phyloP scores from a whole-genome alignment of 2,329 filamentous ascomycete species.

The Huntiella bhutanensis region DNA sequence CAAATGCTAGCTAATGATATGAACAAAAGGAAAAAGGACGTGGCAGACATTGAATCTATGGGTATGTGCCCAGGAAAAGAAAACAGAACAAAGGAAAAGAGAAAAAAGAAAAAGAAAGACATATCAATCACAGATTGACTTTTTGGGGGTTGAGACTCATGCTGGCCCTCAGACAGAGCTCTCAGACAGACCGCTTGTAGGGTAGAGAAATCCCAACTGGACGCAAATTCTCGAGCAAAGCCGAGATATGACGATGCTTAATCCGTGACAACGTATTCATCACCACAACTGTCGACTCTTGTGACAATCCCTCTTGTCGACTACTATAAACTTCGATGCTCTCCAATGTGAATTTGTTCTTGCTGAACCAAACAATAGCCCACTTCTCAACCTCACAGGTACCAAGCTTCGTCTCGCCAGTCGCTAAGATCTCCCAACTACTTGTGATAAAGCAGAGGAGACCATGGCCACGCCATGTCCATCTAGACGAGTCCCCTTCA shows the following conservation, averaged over 20 bases:
- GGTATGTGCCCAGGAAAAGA: neutral
- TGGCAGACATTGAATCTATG: neutral
- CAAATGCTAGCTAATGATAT: neutral
- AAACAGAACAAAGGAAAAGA: constrained; percentile 3
- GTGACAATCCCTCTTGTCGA: constrained; percentile 33
- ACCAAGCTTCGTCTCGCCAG: constrained; percentile 34
- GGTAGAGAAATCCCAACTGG: constrained; percentile 33
- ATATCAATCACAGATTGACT: neutral
- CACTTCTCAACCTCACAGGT: constrained; percentile 36
- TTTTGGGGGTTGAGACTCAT: no score
- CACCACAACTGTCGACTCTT: neutral
- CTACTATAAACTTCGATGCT: constrained; percentile 64
- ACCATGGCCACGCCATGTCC: constrained; percentile 66
- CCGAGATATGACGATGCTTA: constrained; percentile 36
- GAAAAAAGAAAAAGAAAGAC: constrained; percentile 2
- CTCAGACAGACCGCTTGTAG: constrained; percentile 19
- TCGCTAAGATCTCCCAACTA: constrained; percentile 69
- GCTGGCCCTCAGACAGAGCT: no score
- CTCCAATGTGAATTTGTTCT: constrained; percentile 66
- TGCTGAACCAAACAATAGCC: constrained; percentile 70
- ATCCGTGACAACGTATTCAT: constrained; percentile 18
- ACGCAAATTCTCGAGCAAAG: constrained; percentile 30
- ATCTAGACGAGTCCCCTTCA: constrained; percentile 23
- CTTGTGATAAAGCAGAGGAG: constrained; percentile 51
- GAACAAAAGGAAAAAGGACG: constrained; percentile 1